phyloP scores from a whole-genome alignment of 2,329 filamentous ascomycete species.

The Diplodia seriata region DNA sequence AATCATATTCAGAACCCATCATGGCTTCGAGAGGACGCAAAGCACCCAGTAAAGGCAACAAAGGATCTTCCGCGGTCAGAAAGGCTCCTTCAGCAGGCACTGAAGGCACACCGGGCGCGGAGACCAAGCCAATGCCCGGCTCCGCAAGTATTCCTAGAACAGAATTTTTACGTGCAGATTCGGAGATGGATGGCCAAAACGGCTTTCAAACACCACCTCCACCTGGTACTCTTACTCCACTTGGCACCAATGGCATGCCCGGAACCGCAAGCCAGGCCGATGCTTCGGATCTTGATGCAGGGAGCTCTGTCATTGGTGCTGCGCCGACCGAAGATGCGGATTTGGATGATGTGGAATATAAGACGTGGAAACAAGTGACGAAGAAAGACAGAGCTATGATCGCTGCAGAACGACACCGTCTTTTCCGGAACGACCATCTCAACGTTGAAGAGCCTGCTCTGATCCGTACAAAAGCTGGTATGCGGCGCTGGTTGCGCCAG shows the following conservation, averaged over 20 bases:
- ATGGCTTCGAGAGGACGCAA: slow-evolving; percentile 96
- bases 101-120: slow-evolving; percentile 78
- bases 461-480: slow-evolving; percentile 81
- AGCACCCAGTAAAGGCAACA: slow-evolving; percentile 78
- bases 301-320: slow-evolving; percentile 68
- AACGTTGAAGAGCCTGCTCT: slow-evolving; percentile 89
- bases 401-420: slow-evolving; percentile 81
- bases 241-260: slow-evolving; percentile 71
- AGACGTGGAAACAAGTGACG: slow-evolving; percentile 98
- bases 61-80: slow-evolving; percentile 67
- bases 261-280: slow-evolving; percentile 75
- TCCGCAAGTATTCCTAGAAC: slow-evolving; percentile 60
- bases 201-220: slow-evolving; percentile 86
- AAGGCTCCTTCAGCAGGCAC: slow-evolving; percentile 76
- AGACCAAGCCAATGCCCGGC: slow-evolving; percentile 73
- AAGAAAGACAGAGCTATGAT: slow-evolving; percentile 91
- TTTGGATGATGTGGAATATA: slow-evolving; percentile 89
- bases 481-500: slow-evolving; percentile 85
- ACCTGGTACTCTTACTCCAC: slow-evolving; percentile 76
- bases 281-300: slow-evolving; percentile 78
- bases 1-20: slow-evolving; percentile 66
- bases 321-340: slow-evolving; percentile 77
- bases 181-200: slow-evolving; percentile 75
- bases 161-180: slow-evolving; percentile 68
- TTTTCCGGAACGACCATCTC: slow-evolving; percentile 85